A percentile compares a stretch with the other conserved stretches of the same genome.
These are phyloP conservation scores for Chrysoporthe puriensis DNA, from an alignment of 2,329 filamentous ascomycete genomes.

Conservation along the genomic window DNA sequence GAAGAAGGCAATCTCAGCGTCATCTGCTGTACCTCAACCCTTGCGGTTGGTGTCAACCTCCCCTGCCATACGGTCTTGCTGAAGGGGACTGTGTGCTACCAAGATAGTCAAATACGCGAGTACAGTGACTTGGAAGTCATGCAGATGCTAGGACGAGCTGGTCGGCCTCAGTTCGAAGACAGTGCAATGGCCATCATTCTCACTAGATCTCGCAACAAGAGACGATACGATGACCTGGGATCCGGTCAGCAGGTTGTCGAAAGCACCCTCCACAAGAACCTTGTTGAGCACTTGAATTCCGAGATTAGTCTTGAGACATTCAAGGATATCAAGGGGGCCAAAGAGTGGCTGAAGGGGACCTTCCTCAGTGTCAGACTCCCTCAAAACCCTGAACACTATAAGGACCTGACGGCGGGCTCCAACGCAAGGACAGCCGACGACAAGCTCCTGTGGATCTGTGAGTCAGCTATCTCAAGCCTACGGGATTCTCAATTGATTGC, in stretches of 20 bases:
- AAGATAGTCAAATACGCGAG: slow-evolving; percentile 63
- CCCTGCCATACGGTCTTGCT: slow-evolving; percentile 83
- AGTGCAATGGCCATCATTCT: slow-evolving; percentile 79
- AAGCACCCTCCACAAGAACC: slow-evolving; percentile 75
- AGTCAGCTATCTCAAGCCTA: slow-evolving; percentile 68
- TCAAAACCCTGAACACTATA: slow-evolving; percentile 71
- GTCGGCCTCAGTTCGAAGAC: slow-evolving; percentile 80
- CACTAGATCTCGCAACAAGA: slow-evolving; percentile 67
- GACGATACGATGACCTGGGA: slow-evolving; percentile 73
- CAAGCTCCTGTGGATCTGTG: slow-evolving; percentile 71
- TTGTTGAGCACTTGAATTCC: slow-evolving; percentile 84
- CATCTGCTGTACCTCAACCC: slow-evolving; percentile 85
- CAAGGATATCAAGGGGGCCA: slow-evolving; percentile 64
- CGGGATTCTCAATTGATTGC: slow-evolving; percentile 62
- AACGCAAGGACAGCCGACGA: slow-evolving; percentile 57
- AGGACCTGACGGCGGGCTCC: slow-evolving; percentile 56
- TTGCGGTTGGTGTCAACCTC: slow-evolving; percentile 82
- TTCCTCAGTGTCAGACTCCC: slow-evolving; percentile 77
- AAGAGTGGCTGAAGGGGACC: slow-evolving; percentile 74
- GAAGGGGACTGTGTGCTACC: slow-evolving; percentile 75
- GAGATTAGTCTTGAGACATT: slow-evolving; percentile 80
- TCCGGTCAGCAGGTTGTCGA: slow-evolving; percentile 75
- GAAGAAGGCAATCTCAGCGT: slow-evolving; percentile 73
- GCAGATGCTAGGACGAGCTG: slow-evolving; percentile 88
- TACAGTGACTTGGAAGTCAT: slow-evolving; percentile 84